These are phyloP conservation scores for Dryas alaskensis DNA, from an alignment of 306 rosid species.

Conservation along the genomic window DNA sequence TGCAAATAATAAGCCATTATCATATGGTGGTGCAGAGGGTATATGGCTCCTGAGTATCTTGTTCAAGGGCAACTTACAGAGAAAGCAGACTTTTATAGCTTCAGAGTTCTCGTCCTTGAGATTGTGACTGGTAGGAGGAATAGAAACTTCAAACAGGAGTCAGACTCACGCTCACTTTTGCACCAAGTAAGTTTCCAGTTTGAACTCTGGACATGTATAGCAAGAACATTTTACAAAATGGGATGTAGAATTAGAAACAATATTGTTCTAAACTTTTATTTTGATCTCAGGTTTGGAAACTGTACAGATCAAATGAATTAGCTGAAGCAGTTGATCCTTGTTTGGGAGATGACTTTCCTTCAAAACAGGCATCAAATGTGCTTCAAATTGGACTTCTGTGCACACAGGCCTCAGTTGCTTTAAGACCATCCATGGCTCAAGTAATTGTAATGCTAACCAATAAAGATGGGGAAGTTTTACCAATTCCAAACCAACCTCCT, in stretches of 20 bases:
- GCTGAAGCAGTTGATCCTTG: conserved; percentile 54
- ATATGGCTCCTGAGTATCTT: conserved; percentile 94
- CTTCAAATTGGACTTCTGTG: conserved; percentile 74
- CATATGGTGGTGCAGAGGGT: conserved; percentile 48
- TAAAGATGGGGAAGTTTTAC: conserved; percentile 41
- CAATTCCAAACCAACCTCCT: conserved; percentile 70
- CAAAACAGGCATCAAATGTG: conserved; percentile 43
- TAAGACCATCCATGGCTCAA: conserved; percentile 66
- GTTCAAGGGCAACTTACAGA: conserved; percentile 82
- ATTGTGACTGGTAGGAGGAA: conserved; percentile 68
- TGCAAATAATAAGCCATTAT: too few relatives aligned
- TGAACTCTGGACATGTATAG: background rate
- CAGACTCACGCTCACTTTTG: conserved; percentile 51
- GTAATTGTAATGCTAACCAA: conserved; percentile 54
- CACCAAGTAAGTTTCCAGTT: conserved; percentile 49
- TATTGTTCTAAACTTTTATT: background rate
- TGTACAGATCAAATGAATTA: conserved; percentile 40
- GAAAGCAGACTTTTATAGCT: conserved; percentile 81
- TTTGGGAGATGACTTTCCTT: conserved; percentile 48
- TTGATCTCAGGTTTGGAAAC: conserved; percentile 66
- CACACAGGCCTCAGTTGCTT: conserved; percentile 69
- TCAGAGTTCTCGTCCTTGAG: conserved; percentile 80
- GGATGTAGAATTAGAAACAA: background rate
- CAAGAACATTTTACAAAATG: background rate
- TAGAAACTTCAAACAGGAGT: conserved; percentile 46